Evolutionary conservation across 169 alveolate genomes (phyloP), one percentile per base, ranked within the genome.

Genomic region (Toxoplasma gondii): DNA sequence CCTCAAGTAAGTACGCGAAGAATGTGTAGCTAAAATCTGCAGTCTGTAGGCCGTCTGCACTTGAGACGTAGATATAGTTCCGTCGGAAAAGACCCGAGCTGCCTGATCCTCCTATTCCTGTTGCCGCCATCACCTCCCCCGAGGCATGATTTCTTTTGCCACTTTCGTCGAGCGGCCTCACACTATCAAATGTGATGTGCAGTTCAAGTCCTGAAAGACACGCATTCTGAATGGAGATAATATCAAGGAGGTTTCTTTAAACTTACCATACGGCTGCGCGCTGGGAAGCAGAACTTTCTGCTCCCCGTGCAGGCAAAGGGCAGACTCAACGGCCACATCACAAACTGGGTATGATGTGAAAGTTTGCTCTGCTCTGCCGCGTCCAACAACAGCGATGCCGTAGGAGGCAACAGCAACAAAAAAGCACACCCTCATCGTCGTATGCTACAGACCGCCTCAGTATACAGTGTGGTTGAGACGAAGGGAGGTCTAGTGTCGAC

Each of bases 31-130:
- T 96, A 95, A 97, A 97, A 93, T 97, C 98, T 94, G 91, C 95
- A 19, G 97, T 88, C 94, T 94, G 94, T 83, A 97, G 93, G 88
- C 93, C 80, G 43, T 97, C 97, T 34, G 95, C 93, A 31, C 95
- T 86, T 36, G 97, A 97, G n/a, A 96, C 94, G 41, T 97, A 96
- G 31, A 97, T 93, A 70, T 97, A 97, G 96, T 97, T 97, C 94
- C 96, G 94, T 64, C 98, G 94, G 94, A 97, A 97, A 93, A 97
- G 95, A 0, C 97, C 98, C 36, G 98, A 96, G 83, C 96, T 96
- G 31, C 98, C 98, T 19, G 95, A 91, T n/a, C 98, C 98, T 10
- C 98, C 98, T 87, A 97, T 96, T n/a, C 98, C 98, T 31, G 98
- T 45, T 74, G 97, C 97, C 24, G 98, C 98, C 90, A 96, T 95